Conservation (phyloP, 2,329 filamentous ascomycete species). For the Seiridium cupressi region DNA sequence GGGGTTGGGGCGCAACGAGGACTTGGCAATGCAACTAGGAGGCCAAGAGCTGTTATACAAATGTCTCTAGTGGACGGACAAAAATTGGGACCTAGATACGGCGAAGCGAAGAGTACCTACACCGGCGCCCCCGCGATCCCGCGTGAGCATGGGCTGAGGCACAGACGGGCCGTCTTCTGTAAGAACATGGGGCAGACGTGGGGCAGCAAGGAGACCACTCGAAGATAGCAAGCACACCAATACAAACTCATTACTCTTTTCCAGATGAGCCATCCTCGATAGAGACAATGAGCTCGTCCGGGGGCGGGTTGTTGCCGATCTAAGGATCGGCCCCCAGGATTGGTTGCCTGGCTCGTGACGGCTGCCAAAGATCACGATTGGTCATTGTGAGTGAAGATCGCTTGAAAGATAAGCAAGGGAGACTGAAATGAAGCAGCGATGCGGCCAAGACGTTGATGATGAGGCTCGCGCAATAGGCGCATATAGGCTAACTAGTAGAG, state of each 20-base stretch:
- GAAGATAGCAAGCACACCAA: neutral
- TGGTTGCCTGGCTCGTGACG: neutral
- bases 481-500: neutral
- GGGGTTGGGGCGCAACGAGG: neutral
- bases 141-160: neutral
- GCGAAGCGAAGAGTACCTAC: neutral
- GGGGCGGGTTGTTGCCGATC: neutral
- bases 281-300: neutral
- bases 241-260: neutral
- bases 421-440: neutral
- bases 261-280: neutral
- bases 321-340: neutral
- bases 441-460: constrained; percentile 1
- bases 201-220: neutral
- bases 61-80: constrained; percentile 6
- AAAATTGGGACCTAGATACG: constrained; percentile 5
- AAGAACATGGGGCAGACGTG: neutral
- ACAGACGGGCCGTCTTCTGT: constrained; percentile 1
- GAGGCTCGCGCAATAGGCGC: constrained; percentile 4
- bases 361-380: neutral
- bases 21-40: constrained; percentile 8
- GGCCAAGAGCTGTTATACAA: constrained; percentile 6
- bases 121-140: constrained; percentile 1
- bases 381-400: neutral
- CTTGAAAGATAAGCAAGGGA: neutral